These are phyloP conservation scores for Chaetomium olivaceum DNA, from an alignment of 2,329 filamentous ascomycete species.

Conservation along the genomic window DNA sequence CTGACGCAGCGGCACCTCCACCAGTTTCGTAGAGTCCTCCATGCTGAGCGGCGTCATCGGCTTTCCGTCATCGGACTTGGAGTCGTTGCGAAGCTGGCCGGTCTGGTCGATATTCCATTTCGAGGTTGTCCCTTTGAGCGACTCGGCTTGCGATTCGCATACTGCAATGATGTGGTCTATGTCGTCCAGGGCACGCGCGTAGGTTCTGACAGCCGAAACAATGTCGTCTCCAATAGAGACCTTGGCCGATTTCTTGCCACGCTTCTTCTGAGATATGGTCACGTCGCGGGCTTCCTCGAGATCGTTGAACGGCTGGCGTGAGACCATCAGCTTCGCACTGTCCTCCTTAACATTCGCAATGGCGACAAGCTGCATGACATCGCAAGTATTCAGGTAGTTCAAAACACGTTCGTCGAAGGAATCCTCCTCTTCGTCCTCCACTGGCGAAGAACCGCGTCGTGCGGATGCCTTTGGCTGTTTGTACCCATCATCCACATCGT, in stretches of 20 bases:
- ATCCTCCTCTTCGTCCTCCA: slow-evolving; percentile 19
- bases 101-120: slow-evolving; percentile 53
- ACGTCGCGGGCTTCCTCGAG: slow-evolving; percentile 68
- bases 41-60: slow-evolving; percentile 48
- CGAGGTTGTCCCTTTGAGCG: slow-evolving; percentile 49
- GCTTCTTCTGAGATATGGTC: slow-evolving; percentile 52
- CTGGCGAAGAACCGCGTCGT: slow-evolving; percentile 16
- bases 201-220: slow-evolving; percentile 61
- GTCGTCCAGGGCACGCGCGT: slow-evolving; percentile 76
- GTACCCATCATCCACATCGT: slow-evolving; percentile 42
- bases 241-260: slow-evolving; percentile 48
- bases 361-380: slow-evolving; percentile 73
- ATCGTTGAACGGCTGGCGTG: slow-evolving; percentile 70
- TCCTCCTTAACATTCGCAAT: slow-evolving; percentile 74
- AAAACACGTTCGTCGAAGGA: slow-evolving; percentile 54
- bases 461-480: slow-evolving; percentile 20
- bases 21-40: slow-evolving; percentile 35
- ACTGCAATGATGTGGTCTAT: slow-evolving; percentile 78
- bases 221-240: slow-evolving; percentile 55
- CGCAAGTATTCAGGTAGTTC: slow-evolving; percentile 80
- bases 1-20: slow-evolving; percentile 57
- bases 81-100: slow-evolving; percentile 42
- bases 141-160: slow-evolving; percentile 71
- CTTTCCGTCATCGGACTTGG: slow-evolving; percentile 40
- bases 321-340: slow-evolving; percentile 67